Percentiles rank a stretch among this genome's conserved stretches.
Conservation (phyloP, 2,329 filamentous ascomycete species). For the Drechslera avenae region DNA sequence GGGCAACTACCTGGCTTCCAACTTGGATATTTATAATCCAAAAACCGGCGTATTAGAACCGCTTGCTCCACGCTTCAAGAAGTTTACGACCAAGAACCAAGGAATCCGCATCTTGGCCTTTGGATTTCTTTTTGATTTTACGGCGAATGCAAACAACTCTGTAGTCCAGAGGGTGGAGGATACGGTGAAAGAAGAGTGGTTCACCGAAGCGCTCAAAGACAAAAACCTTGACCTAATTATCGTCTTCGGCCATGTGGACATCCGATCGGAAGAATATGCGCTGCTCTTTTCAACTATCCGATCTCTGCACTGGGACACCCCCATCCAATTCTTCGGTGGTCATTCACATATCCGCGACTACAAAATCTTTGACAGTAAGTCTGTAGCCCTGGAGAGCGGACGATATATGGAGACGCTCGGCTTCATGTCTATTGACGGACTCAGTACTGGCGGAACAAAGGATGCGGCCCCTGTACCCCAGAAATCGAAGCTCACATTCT, state of each 20-base stretch:
- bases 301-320: constrained; percentile 74
- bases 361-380: constrained; percentile 74
- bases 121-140: constrained; percentile 95
- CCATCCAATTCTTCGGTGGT: constrained; percentile 90
- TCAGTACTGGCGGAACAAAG: constrained; percentile 52
- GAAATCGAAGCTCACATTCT: constrained; percentile 62
- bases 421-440: constrained; percentile 83
- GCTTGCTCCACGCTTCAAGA: constrained; percentile 80
- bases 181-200: constrained; percentile 85
- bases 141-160: constrained; percentile 87
- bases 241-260: constrained; percentile 82
- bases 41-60: constrained; percentile 72
- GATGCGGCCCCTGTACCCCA: constrained; percentile 20
- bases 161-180: constrained; percentile 79
- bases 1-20: constrained; percentile 83
- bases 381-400: constrained; percentile 82
- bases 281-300: constrained; percentile 80
- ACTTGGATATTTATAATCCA: constrained; percentile 83
- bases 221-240: constrained; percentile 82
- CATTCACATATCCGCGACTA: constrained; percentile 90
- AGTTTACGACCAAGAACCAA: constrained; percentile 90
- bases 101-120: constrained; percentile 84
- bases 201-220: constrained; percentile 80
- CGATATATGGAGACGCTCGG: constrained; percentile 95
- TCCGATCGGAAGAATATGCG: constrained; percentile 79